These are phyloP conservation scores for Urochloa ruziziensis DNA, from an alignment of 176 grass and related monocot genomes.

Conservation along the genomic window DNA sequence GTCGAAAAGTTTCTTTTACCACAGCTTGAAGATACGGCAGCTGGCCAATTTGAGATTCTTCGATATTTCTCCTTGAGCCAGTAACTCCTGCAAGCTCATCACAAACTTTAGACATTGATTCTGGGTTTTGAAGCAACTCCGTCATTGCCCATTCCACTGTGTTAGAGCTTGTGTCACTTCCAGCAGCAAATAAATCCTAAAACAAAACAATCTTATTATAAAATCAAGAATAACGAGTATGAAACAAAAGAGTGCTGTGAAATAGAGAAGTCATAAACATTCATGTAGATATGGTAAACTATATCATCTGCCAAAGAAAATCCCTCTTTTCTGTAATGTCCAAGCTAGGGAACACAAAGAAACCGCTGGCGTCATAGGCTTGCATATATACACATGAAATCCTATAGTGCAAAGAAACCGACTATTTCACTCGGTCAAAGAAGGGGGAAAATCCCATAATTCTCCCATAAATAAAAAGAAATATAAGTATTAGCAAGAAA, in stretches of 20 bases:
- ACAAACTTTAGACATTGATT: constrained; percentile 6
- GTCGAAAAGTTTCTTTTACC: constrained; percentile 47
- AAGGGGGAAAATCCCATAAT: no score
- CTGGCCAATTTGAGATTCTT: constrained; percentile 27
- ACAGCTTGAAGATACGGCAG: constrained; percentile 51
- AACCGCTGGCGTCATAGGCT: no score
- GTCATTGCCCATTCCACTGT: constrained; percentile 55
- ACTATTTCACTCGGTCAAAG: no score
- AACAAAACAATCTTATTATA: not conserved
- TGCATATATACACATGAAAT: no score
- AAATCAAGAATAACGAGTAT: not conserved
- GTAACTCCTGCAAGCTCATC: constrained; percentile 35
- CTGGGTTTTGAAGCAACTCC: constrained; percentile 37
- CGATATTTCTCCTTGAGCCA: constrained; percentile 11
- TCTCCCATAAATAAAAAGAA: no score
- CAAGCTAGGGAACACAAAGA: not conserved
- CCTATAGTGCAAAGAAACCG: no score
- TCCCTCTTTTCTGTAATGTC: not conserved
- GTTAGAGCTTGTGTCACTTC: constrained; percentile 41
- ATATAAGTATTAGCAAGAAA: no score
- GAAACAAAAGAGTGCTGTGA: not conserved
- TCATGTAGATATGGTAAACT: not conserved
- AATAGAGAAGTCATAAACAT: not conserved
- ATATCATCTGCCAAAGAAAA: no score
- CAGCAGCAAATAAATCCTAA: constrained; percentile 48